Base-by-base conservation (phyloP, 73 alveolate genomes). In the Paramecium sexaurelia region DNA sequence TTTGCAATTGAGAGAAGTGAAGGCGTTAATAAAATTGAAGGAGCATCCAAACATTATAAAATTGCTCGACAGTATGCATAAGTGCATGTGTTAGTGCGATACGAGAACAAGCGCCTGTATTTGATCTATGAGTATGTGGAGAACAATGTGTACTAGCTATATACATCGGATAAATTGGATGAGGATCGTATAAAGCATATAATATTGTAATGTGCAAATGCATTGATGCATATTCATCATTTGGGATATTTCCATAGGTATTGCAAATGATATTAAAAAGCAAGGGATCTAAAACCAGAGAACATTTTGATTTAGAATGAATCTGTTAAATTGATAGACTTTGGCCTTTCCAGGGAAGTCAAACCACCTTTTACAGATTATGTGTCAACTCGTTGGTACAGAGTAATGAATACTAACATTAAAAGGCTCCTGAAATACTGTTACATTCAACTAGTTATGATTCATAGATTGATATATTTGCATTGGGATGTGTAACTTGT, bases 241-340 rank as follows among this genome's bases (percentile, higher is more conserved):
- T 98, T 98, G 78, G 99, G 99, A 33, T 99, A 97, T 92, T 99
- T 99, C 92, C 99, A 99, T 94, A 92, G 99, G 71, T 37, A 43
- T 24, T 0, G 0, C 17, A 10, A 1, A 51, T 51, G 15, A 78
- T 5, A 41, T 7, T 41, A 39, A 11, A 32, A 43, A 78, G 19
- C 13, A 24, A 92, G 99, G 91, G 99, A 98, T 91, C 71, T 98
- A 90, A 98, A 98, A 66, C 99, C 99, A 24, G 99, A 98, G 67
- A 98, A 97, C 93, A 86, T 97, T 33, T 92, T 98, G 90, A 96
- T 96, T 78, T 86, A 92, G 40, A 95, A 94, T 39, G 93, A 94
- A 32, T 92, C 95, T n/a, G 93, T 98, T 7, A 98, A 98, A 92
- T 95, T 98, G 11, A 99, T 99, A 9, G 99, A 98, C 95, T 98